Evolutionary conservation across 345 rosid species (phyloP).

Genomic region (Hirschfeldia incana): DNA sequence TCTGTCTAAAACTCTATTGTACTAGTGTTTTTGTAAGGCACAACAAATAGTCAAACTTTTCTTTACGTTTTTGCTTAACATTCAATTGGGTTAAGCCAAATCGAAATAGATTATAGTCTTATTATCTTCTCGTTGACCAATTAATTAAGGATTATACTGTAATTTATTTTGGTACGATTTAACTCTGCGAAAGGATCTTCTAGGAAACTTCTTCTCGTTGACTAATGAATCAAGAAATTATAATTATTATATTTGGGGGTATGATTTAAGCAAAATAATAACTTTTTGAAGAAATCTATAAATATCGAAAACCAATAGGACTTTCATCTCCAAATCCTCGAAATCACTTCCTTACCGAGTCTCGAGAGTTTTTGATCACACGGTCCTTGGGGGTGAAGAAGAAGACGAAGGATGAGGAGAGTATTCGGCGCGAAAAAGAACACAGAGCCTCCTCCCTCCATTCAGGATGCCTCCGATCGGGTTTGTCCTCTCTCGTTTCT

Average conservation of each 20-base stretch:
- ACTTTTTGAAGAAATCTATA: neutral
- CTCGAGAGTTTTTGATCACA: slow-evolving; percentile 8
- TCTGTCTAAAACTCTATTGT: slow-evolving; percentile 5
- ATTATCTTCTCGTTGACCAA: slow-evolving; percentile 9
- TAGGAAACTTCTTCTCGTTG: neutral
- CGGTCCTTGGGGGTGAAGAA: neutral
- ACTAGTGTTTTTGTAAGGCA: slow-evolving; percentile 10
- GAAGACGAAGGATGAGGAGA: slow-evolving; percentile 61
- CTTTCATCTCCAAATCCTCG: slow-evolving; percentile 9
- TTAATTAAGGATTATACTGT: neutral
- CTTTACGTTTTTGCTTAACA: neutral
- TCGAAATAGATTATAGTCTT: neutral
- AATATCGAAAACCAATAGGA: neutral
- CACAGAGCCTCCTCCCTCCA: slow-evolving; percentile 88
- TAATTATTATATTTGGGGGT: neutral
- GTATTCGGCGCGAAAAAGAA: slow-evolving; percentile 87
- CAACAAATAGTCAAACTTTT: neutral
- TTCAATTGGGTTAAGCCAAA: neutral
- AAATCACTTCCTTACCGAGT: neutral
- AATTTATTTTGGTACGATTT: neutral
- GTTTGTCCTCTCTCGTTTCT: slow-evolving; percentile 33
- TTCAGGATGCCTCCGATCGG: slow-evolving; percentile 85
- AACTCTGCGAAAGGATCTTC: neutral
- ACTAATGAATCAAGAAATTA: neutral
- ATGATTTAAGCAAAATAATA: neutral